Conservation (phyloP, 768 basidiomycete species). For the Calocera cornea region DNA sequence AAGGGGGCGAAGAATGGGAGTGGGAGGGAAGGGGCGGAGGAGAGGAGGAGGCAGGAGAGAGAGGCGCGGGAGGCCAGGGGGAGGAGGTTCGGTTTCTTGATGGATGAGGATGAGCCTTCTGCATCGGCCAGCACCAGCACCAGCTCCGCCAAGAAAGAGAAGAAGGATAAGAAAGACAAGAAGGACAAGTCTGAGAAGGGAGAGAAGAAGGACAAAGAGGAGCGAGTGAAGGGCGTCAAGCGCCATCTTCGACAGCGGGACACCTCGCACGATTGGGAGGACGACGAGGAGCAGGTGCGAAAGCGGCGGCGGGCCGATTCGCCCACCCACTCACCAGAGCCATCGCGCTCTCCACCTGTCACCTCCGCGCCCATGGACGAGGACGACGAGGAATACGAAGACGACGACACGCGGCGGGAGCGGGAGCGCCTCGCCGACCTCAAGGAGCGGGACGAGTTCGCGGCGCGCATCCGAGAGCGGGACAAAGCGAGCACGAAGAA, state of each 20-base stretch:
- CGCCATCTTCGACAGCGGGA: slow-evolving; percentile 15
- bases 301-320: not conserved
- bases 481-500: slow-evolving; percentile 82
- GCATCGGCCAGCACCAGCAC: slow-evolving; percentile 27
- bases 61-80: slow-evolving; percentile 54
- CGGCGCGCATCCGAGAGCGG: slow-evolving; percentile 68
- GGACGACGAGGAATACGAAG: slow-evolving; percentile 40
- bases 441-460: slow-evolving; percentile 83
- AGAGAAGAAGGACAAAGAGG: slow-evolving; percentile 36
- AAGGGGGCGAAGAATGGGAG: slow-evolving; percentile 51
- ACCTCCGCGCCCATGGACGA: not conserved
- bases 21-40: slow-evolving; percentile 26
- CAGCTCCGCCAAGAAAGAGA: slow-evolving; percentile 24
- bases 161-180: slow-evolving; percentile 33
- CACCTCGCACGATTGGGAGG: slow-evolving; percentile 11
- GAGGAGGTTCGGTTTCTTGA: slow-evolving; percentile 64
- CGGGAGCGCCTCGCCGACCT: slow-evolving; percentile 65
- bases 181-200: slow-evolving; percentile 24
- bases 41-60: slow-evolving; percentile 58
- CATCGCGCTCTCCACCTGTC: slow-evolving; percentile 17
- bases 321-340: not conserved
- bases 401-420: slow-evolving; percentile 56
- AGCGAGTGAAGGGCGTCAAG: slow-evolving; percentile 67
- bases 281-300: slow-evolving; percentile 25
- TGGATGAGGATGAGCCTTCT: slow-evolving; percentile 60